phyloP scores from a whole-genome alignment of 2,329 filamentous ascomycete genomes.

The Fusarium sp. region DNA sequence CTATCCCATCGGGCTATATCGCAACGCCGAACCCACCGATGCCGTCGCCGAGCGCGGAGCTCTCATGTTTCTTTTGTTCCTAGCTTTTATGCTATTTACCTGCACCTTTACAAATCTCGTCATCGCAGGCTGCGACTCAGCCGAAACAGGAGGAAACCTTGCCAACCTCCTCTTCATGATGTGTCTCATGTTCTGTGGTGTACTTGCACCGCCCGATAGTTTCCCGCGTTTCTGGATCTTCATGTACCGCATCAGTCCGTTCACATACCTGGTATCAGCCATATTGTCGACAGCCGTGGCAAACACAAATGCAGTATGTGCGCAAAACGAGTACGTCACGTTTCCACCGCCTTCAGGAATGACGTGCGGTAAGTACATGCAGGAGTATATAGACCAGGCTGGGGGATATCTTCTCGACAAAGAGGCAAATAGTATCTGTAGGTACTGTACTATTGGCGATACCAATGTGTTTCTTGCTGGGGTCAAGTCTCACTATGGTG shows the following conservation, averaged over 20 bases:
- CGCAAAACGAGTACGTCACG: conserved; percentile 74
- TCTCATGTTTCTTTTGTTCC: conserved; percentile 83
- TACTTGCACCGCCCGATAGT: conserved; percentile 57
- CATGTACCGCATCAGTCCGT: conserved; percentile 79
- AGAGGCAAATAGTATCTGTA: conserved; percentile 63
- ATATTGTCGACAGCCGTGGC: conserved; percentile 80
- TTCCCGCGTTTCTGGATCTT: conserved; percentile 66
- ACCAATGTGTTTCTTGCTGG: conserved; percentile 66
- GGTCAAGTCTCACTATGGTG: conserved; percentile 65
- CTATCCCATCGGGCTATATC: conserved; percentile 84
- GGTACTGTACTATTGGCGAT: conserved; percentile 66
- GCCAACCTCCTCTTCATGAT: conserved; percentile 75
- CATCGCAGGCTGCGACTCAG: conserved; percentile 75
- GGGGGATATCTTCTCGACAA: conserved; percentile 69
- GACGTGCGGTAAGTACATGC: conserved; percentile 73
- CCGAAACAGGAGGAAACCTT: conserved; percentile 75
- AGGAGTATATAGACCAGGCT: conserved; percentile 59
- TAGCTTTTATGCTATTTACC: conserved; percentile 82
- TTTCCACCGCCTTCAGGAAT: conserved; percentile 70
- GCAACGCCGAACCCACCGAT: conserved; percentile 69
- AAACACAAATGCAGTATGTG: conserved; percentile 74
- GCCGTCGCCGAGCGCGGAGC: conserved; percentile 77
- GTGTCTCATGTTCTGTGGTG: conserved; percentile 59
- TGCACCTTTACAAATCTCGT: conserved; percentile 84
- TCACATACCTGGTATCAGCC: conserved; percentile 83